These are phyloP conservation scores for Starmerella cellae DNA, from an alignment of 805 yeast genomes.

Conservation along the genomic window DNA sequence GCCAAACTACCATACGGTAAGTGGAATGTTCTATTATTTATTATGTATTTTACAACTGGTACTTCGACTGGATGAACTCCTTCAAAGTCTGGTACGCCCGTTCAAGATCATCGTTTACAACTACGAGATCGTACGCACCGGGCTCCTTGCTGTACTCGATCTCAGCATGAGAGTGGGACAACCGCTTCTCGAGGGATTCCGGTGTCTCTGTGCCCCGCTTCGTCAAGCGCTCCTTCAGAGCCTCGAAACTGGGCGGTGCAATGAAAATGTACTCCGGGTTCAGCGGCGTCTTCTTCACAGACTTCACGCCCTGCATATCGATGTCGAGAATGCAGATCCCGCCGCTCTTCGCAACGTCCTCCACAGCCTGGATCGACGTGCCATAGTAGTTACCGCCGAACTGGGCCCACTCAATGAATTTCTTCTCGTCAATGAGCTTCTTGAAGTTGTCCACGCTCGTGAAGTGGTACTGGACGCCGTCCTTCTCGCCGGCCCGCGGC, in stretches of 20 bases:
- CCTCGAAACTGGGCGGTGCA: slow-evolving; percentile 85
- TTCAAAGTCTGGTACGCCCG: slow-evolving; percentile 73
- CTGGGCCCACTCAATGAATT: slow-evolving; percentile 95
- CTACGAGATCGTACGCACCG: slow-evolving; percentile 81
- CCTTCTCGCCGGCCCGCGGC: slow-evolving; percentile 83
- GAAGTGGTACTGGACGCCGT: slow-evolving; percentile 86
- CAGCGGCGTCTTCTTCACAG: slow-evolving; percentile 69
- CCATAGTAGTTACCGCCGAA: slow-evolving; percentile 97
- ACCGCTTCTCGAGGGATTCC: slow-evolving; percentile 71
- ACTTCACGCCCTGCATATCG: slow-evolving; percentile 97
- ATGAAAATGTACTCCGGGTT: slow-evolving; percentile 77
- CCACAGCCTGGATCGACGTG: slow-evolving; percentile 74
- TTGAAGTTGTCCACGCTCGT: slow-evolving; percentile 68
- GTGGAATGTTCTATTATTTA: too few species aligned
- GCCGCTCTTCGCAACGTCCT: slow-evolving; percentile 48
- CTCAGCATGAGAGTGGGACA: slow-evolving; percentile 78
- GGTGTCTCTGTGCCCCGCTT: slow-evolving; percentile 92
- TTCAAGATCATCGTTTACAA: slow-evolving; percentile 86
- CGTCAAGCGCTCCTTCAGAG: slow-evolving; percentile 56
- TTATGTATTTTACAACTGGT: slow-evolving; percentile 3
- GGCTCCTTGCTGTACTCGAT: slow-evolving; percentile 66
- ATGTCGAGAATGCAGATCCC: slow-evolving; percentile 84
- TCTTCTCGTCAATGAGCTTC: slow-evolving; percentile 53
- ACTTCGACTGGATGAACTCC: slow-evolving; percentile 40
- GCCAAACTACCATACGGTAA: too few species aligned